Evolutionary conservation across 2,329 filamentous ascomycete species (phyloP).

Genomic region (Apiospora sp.): DNA sequence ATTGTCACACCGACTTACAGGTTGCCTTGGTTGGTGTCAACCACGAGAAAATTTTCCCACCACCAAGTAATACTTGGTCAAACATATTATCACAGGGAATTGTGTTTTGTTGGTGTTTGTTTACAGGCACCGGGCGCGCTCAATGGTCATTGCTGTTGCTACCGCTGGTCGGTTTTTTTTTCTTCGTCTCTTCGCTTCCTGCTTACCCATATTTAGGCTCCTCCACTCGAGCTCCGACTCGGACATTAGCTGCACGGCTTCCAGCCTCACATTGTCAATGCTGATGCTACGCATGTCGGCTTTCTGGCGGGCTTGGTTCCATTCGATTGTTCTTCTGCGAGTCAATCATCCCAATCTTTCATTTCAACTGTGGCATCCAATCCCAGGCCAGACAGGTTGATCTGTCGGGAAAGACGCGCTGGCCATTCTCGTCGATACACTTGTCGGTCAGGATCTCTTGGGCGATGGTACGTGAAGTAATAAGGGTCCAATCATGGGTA

Average conservation of each 20-base stretch:
- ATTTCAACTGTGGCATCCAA: slow-evolving; percentile 29
- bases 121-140: slow-evolving; percentile 13
- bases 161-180: background rate
- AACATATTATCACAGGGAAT: slow-evolving; percentile 10
- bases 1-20: slow-evolving; percentile 7
- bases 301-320: slow-evolving; percentile 24
- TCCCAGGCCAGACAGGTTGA: slow-evolving; percentile 6
- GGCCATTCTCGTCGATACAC: slow-evolving; percentile 1
- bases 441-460: slow-evolving; percentile 21
- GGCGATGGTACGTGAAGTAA: slow-evolving; percentile 24
- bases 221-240: slow-evolving; percentile 26
- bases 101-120: background rate
- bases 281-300: slow-evolving; percentile 26
- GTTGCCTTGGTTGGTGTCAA: background rate
- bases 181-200: background rate
- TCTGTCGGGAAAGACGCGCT: slow-evolving; percentile 9
- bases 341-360: slow-evolving; percentile 26
- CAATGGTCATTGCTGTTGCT: slow-evolving; percentile 7
- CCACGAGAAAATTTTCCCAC: background rate
- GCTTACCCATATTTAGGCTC: slow-evolving; percentile 13
- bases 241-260: slow-evolving; percentile 29
- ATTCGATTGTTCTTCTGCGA: slow-evolving; percentile 25
- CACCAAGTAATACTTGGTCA: background rate
- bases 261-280: slow-evolving; percentile 28
- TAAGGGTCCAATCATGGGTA: slow-evolving; percentile 36